These are phyloP conservation scores for Malassezia yamatoensis DNA, from an alignment of 1,284 basidiomycete genomes.

Conservation along the genomic window DNA sequence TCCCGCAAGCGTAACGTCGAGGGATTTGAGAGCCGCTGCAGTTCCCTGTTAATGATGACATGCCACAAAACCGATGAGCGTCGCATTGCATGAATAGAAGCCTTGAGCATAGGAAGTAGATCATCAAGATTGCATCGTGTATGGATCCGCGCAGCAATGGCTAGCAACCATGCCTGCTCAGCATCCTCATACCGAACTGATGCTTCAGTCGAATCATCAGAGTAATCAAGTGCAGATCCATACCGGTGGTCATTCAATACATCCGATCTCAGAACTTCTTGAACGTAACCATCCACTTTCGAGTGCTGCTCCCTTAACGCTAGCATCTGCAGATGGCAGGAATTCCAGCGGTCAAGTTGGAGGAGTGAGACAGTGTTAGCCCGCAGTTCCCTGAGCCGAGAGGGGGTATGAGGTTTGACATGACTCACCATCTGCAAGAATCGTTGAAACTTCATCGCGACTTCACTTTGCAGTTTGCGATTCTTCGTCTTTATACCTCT, in stretches of 20 bases:
- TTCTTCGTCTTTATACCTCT: not conserved
- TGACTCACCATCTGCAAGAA: not conserved
- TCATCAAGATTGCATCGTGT: not conserved
- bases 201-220: not conserved
- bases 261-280: not conserved
- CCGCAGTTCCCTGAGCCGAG: not conserved
- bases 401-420: not conserved
- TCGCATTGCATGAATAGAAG: not conserved
- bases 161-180: conserved; percentile 2
- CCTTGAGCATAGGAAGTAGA: not conserved
- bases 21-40: not conserved
- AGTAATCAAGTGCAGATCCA: not conserved
- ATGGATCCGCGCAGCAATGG: not conserved
- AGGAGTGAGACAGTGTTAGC: not conserved
- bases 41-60: not conserved
- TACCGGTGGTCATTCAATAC: not conserved
- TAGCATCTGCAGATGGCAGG: not conserved
- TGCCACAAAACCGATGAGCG: conserved; percentile 1
- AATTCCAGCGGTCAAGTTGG: not conserved
- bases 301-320: not conserved
- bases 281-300: not conserved
- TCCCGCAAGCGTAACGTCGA: not conserved
- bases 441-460: not conserved
- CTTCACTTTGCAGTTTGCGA: not conserved
- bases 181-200: not conserved